Evolutionary conservation across 352 stramenopile genomes (phyloP).

Genomic region (Globisporangium perplexum): DNA sequence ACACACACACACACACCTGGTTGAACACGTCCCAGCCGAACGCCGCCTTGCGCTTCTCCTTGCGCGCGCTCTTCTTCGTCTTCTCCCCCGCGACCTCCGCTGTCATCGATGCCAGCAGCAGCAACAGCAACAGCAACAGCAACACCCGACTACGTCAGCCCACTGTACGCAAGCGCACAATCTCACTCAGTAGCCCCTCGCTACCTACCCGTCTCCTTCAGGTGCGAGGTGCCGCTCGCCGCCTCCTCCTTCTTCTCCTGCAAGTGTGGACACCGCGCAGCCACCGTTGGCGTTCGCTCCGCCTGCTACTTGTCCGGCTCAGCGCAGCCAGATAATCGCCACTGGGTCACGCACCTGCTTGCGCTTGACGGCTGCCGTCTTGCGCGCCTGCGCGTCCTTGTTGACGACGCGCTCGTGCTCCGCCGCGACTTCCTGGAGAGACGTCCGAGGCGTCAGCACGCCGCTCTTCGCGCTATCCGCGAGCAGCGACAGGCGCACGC

Average conservation of each 20-base stretch:
- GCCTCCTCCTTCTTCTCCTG: constrained; percentile 50
- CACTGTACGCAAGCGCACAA: too few relatives aligned
- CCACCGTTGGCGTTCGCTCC: background rate
- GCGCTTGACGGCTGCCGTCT: constrained; percentile 47
- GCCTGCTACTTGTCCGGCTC: too few relatives aligned
- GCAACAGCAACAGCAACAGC: too few relatives aligned
- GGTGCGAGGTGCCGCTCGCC: constrained; percentile 40
- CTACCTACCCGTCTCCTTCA: constrained; percentile 56
- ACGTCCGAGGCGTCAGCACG: background rate
- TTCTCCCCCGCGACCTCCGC: constrained; percentile 50
- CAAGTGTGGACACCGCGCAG: too few relatives aligned
- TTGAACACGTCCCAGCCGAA: constrained; percentile 87
- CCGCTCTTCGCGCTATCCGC: too few relatives aligned
- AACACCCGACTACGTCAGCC: too few relatives aligned
- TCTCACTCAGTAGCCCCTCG: background rate
- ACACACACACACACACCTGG: too few relatives aligned
- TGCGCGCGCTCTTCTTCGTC: constrained; percentile 60
- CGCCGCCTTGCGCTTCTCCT: constrained; percentile 72
- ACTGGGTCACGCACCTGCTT: constrained; percentile 41
- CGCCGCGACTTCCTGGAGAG: constrained; percentile 53
- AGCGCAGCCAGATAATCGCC: too few relatives aligned
- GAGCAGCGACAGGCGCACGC: background rate
- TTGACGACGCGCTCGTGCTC: constrained; percentile 69
- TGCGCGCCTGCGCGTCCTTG: constrained; percentile 56
- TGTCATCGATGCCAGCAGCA: background rate